Evolutionary conservation across 83 land plant species (phyloP).

Genomic region (Picea abies): DNA sequence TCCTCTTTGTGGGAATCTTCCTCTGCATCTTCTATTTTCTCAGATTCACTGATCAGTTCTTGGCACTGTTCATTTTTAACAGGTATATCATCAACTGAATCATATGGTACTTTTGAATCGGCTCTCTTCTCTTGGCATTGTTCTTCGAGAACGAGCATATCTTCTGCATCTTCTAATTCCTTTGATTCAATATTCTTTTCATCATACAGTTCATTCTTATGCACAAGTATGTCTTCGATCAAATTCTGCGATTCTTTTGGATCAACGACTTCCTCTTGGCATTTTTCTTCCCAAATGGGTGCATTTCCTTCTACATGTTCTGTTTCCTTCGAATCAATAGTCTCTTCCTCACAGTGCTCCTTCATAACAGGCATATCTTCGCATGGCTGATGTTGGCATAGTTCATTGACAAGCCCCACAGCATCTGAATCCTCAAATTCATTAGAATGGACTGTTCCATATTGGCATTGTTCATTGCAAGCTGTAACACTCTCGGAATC

Average conservation of each 20-base stretch:
- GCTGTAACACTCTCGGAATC: background rate
- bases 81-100: background rate
- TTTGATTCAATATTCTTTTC: background rate
- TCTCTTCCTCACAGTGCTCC: background rate
- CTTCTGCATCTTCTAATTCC: background rate
- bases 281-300: background rate
- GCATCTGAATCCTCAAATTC: background rate
- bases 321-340: background rate
- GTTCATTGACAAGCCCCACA: background rate
- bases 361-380: background rate
- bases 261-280: slow-evolving; percentile 7
- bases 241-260: background rate
- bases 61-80: background rate
- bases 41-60: background rate
- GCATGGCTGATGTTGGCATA: background rate
- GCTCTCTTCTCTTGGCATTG: background rate
- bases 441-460: background rate
- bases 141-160: background rate
- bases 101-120: background rate
- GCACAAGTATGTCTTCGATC: background rate
- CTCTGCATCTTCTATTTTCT: background rate
- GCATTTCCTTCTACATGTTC: background rate
- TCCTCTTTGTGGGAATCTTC: too few species aligned
- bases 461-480: background rate
- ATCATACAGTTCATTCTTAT: background rate